A percentile compares a stretch with the other conserved stretches of the same genome.
Conservation (phyloP, 306 rosid species). For the Quercus suber region DNA sequence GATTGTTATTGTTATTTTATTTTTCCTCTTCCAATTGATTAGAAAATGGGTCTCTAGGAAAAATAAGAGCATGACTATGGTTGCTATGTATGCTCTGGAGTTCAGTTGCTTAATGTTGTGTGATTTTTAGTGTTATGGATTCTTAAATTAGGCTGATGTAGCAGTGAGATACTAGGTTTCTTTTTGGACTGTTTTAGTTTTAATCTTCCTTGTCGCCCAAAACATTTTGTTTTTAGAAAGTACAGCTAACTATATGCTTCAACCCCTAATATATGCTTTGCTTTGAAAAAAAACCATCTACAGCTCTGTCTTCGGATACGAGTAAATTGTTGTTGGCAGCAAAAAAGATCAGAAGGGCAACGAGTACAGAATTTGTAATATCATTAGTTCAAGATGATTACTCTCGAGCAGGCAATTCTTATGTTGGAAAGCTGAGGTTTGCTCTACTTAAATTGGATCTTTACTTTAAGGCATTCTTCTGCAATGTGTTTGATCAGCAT, state of each 20-base stretch:
- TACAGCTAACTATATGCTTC: neutral
- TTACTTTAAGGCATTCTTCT: neutral
- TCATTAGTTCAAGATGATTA: slow-evolving; percentile 69
- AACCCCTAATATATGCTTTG: neutral
- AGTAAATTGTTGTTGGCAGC: slow-evolving; percentile 81
- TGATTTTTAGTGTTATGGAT: neutral
- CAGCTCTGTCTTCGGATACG: slow-evolving; percentile 80
- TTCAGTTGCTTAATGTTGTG: neutral
- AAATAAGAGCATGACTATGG: neutral
- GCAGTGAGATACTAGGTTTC: too few relatives aligned
- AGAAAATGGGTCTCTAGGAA: neutral
- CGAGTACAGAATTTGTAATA: slow-evolving; percentile 66
- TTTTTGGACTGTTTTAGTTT: too few relatives aligned
- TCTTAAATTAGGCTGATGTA: neutral
- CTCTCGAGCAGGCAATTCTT: slow-evolving; percentile 61
- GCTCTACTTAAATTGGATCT: slow-evolving; percentile 4
- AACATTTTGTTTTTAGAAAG: too few relatives aligned
- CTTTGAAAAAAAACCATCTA: neutral
- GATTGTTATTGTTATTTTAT: neutral
- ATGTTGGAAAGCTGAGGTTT: slow-evolving; percentile 79
- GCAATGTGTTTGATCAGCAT: slow-evolving; percentile 18
- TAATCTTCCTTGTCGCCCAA: too few relatives aligned
- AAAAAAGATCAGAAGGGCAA: slow-evolving; percentile 74
- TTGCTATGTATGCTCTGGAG: neutral
- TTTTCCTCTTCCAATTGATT: neutral